Conservation (phyloP, 2,329 filamentous ascomycete species). For the Aspergillus hortae region DNA sequence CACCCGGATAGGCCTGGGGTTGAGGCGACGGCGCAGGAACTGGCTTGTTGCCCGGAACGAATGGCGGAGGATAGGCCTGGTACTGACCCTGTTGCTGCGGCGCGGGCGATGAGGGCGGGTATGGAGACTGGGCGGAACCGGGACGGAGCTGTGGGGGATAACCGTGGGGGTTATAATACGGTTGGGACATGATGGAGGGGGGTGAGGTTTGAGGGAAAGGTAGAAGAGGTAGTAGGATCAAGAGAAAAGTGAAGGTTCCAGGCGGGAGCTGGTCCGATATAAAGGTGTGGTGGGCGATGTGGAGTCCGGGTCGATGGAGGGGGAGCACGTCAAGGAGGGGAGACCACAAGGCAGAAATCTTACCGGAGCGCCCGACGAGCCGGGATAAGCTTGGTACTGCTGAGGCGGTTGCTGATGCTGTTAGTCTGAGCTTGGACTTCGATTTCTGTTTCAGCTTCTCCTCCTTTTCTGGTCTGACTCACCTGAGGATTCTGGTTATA, state of each 20-base stretch:
- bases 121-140: slow-evolving; percentile 33
- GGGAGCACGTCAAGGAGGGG: slow-evolving; percentile 7
- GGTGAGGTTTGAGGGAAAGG: slow-evolving; percentile 7
- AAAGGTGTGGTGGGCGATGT: slow-evolving; percentile 1
- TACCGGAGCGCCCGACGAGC: slow-evolving; percentile 35
- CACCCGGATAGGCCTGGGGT: slow-evolving; percentile 16
- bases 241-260: not conserved
- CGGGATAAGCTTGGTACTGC: slow-evolving; percentile 57
- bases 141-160: slow-evolving; percentile 33
- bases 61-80: slow-evolving; percentile 34
- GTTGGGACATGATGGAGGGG: slow-evolving; percentile 32
- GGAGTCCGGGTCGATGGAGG: slow-evolving; percentile 12
- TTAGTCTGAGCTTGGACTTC: not conserved
- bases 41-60: slow-evolving; percentile 27
- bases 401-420: slow-evolving; percentile 25
- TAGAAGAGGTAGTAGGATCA: not conserved
- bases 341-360: slow-evolving; percentile 19
- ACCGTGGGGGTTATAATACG: slow-evolving; percentile 31
- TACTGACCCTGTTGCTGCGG: slow-evolving; percentile 30
- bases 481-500: slow-evolving; percentile 29
- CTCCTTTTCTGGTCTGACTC: not conserved
- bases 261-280: not conserved
- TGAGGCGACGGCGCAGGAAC: slow-evolving; percentile 25
- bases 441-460: not conserved
- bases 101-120: slow-evolving; percentile 27